Percentiles rank a stretch among this genome's conserved stretches.
phyloP scores from a whole-genome alignment of 768 basidiomycete genomes.

The Kwoniella botswanensis region DNA sequence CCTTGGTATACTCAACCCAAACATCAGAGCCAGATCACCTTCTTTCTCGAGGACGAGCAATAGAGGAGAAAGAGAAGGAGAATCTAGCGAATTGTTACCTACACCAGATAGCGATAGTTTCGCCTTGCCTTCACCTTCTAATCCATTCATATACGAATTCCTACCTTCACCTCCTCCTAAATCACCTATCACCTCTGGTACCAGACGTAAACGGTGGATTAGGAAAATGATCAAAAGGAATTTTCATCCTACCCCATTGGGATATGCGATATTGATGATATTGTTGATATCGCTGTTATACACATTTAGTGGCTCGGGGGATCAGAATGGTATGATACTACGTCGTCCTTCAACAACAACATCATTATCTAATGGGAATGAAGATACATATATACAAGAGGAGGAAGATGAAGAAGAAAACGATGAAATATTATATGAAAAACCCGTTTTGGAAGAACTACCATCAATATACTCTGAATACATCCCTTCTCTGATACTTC shows the following conservation, averaged over 20 bases:
- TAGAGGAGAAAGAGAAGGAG: not conserved
- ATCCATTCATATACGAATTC: constrained; percentile 18
- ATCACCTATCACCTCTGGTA: not conserved
- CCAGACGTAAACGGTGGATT: not conserved
- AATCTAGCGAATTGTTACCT: not conserved
- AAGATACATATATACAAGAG: not conserved
- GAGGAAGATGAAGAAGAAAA: not conserved
- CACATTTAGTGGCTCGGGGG: not conserved
- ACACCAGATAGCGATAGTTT: constrained; percentile 2
- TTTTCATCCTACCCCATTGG: constrained; percentile 20
- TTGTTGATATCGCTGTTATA: constrained; percentile 1
- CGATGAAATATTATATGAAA: not conserved
- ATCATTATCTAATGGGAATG: not conserved
- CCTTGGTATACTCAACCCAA: too few species aligned
- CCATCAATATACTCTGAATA: constrained; percentile 10
- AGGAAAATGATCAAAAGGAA: constrained; percentile 19
- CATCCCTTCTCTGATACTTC: constrained; percentile 25
- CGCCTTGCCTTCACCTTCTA: constrained; percentile 6
- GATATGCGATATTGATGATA: constrained; percentile 12
- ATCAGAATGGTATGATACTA: not conserved
- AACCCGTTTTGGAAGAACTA: constrained; percentile 9
- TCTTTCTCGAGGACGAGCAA: not conserved
- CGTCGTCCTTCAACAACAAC: not conserved
- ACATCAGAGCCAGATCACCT: not conserved
- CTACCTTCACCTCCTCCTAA: not conserved